phyloP scores from a whole-genome alignment of 495 filamentous ascomycete genomes.

The Neurospora sp. region DNA sequence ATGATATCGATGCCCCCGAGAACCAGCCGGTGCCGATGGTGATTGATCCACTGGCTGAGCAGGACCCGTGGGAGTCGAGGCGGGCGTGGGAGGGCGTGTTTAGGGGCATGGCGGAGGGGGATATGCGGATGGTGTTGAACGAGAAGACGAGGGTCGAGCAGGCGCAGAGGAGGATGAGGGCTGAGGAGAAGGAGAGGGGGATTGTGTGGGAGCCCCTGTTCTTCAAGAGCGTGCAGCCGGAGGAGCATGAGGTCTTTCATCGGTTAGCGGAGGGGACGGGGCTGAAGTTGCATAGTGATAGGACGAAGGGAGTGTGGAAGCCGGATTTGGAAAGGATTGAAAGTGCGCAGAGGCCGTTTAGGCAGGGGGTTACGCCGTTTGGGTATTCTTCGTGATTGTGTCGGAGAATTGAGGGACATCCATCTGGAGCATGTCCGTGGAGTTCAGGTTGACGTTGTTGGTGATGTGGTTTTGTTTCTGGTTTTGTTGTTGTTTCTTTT shows the following conservation, averaged over 20 bases:
- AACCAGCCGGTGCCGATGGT: constrained; percentile 16
- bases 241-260: constrained; percentile 20
- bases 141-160: constrained; percentile 32
- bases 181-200: constrained; percentile 46
- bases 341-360: constrained; percentile 17
- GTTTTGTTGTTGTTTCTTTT: background rate
- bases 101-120: constrained; percentile 19
- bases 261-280: constrained; percentile 11
- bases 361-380: constrained; percentile 17
- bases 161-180: constrained; percentile 48
- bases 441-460: background rate
- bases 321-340: constrained; percentile 8
- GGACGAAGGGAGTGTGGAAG: constrained; percentile 28
- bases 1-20: constrained; percentile 20
- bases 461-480: constrained; percentile 3
- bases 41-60: constrained; percentile 18
- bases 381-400: constrained; percentile 6
- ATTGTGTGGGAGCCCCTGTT: constrained; percentile 51
- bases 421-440: background rate
- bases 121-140: constrained; percentile 24
- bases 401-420: background rate
- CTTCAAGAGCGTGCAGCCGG: constrained; percentile 14
- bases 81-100: constrained; percentile 32
- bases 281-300: constrained; percentile 13
- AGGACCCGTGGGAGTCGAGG: constrained; percentile 36